Evolutionary conservation across 2,329 filamentous ascomycete species (phyloP), one percentile per base, ranked within the genome.

Genomic region (Pseudocercospora musae): DNA sequence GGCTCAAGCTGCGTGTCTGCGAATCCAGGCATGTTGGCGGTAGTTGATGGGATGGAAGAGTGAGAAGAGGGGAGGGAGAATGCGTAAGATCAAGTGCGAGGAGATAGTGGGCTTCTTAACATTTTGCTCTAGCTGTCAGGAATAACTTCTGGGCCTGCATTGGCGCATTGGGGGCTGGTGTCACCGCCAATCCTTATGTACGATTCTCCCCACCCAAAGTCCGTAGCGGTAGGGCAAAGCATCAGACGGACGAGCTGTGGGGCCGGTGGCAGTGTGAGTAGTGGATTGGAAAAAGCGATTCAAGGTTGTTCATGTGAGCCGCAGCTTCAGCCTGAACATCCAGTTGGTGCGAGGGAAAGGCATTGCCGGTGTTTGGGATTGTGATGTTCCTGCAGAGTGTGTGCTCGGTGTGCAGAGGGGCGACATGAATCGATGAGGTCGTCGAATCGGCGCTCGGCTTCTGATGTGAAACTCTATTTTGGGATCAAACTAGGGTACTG

Each of bases 1-100:
- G 72, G 72, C 63, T 73, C 72, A 57, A 72, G 70, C 66, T 69
- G 67, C 9, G 67, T 69, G 23, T 66, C 55, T 49, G 58, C 63
- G 62, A 63, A 66, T 58, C 62, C 63, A 65, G 64, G 58, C 60
- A 63, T 65, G 29, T 44, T 62, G 23, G 58, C 60, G 54, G 33
- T 53, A 4, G 37, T 46, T 20, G 25, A 4, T 21, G 33, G 18
- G n/a, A 31, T 27, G 18, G 25, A 20, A 20, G 37, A 46, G 25
- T 33, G 55, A 49, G 48, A 53, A 31, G 29, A 13, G 52, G 44
- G 42, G 44, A n/a, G 20, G 40, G 29, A 31, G 29, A 10, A 40
- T 1, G 52, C 4, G 37, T n/a, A n/a, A 21, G 48, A 25, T 13
- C 18, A 29, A 33, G 15, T 27, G 10, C 27, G 23, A 27, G n/a